Base-by-base conservation (phyloP, 129 eudicot species). In the Ambrosia artemisiifolia region DNA sequence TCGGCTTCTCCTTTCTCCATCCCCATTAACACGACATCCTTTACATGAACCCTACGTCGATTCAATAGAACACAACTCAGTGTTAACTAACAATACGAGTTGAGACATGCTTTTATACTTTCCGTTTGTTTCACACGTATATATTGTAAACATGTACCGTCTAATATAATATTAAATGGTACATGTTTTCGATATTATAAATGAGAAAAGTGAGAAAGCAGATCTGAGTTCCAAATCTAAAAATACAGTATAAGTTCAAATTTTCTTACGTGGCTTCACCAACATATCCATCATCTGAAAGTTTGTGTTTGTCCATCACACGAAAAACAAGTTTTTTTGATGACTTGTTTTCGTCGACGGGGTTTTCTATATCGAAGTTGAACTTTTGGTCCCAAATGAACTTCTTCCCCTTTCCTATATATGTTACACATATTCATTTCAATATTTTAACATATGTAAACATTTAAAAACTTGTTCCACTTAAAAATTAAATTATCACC, bases 221-320 rank as follows among this genome's bases (percentile, higher is more conserved):
- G 28, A 17, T 6, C 6, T 51, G 24, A 51, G 8, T 11, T 51
- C 10, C 16, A 51, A 51, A 51, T 51, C 24, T 51, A 51, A 51
- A 51, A 51, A 17, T 17, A 51, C 12, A 17, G 11, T 17, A 17
- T 0, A 30, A 14, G 32, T 10, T 44, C 35, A 14, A 48, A 35
- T 0, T 43, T 28, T 47, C 81, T 70, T 75, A 82, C 83, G 73
- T 77, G 17, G 86, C 79, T 68, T 77, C 74, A 44, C 86, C 86
- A 35, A 82, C 79, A 53, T 65, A 60, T 13, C 28, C 74, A 48
- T 82, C 75, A 36, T 72, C 79, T 5, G 83, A 82, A 48, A 77
- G 69, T 30, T 82, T 68, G 32, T 78, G 86, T 54, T 78, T 77
- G 66, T 78, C 79, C 86, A 82, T 82, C 51, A 82, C 73, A 10